Evolutionary conservation across 2,329 filamentous ascomycete species (phyloP), one percentile per base, ranked within the genome.

Genomic region (Akanthomyces uredinophilus): DNA sequence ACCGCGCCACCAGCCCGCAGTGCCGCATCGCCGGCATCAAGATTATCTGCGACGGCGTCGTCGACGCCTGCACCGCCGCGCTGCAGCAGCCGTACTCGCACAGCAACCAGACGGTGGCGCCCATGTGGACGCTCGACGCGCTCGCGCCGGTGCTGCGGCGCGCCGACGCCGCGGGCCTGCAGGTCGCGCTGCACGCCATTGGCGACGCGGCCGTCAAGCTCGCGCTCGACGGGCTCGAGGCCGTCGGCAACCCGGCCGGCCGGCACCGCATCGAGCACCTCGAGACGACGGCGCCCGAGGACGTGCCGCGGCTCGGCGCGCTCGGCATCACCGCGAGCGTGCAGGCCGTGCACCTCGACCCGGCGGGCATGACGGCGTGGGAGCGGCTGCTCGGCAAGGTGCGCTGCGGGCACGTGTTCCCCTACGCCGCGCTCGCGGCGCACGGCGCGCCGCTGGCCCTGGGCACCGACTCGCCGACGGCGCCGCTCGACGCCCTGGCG

Each of bases 241-340:
- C 68, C 66, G 70, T 71, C 51, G 73, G 71, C 1, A 74, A 69
- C 64, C 76, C 79, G 0, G 76, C 74, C 2, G 76, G 78, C 13
- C 77, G 86, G 5, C 85, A 87, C 60, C 79, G 85, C 27, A 84
- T 88, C 67, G 85, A 88, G 71, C 86, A 88, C 67, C 73, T 88
- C 7, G 86, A 88, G 70, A 76, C 87, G 35, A 77, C 84, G 0
- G 77, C 77, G 0, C 77, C 79, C 1, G 76, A 77, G 62, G 85
- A 87, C 66, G 85, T 82, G 1, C 75, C 73, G 20, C 75, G 85
- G 1, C 76, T 88, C 2, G 85, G 84, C 6, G 68, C 74, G 27
- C 73, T 86, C 4, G 84, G 85, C 54, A 87, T 89, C 72, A 85
- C 82, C 1, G 83, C 83, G 0, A 84, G 81, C 1, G 77, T 86